Evolutionary conservation across 2,329 filamentous ascomycete genomes (phyloP), one percentile per base, ranked within the genome.

Genomic region (Tolypocladium nubicola): DNA sequence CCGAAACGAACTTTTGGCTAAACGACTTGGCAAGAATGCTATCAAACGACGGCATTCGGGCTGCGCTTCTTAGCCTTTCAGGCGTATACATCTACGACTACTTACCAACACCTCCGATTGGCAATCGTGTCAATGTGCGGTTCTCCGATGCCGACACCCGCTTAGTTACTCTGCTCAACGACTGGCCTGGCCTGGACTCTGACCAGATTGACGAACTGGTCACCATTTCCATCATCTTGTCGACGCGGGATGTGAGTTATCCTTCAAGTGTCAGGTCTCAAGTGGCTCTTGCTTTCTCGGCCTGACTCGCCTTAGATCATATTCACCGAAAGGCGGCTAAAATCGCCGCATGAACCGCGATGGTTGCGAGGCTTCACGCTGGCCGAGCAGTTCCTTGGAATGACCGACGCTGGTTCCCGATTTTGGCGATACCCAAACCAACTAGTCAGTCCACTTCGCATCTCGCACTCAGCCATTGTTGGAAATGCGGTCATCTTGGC

Each of bases 41-140:
- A 23, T 64, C 68, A 26, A 67, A 65, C 30, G 58, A 62, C 14
- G 71, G 71, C 21, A 69, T 75, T 8, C 62, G 66, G 3, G 63
- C 67, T 33, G 73, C 73, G 8, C 73, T 75, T n/a, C 70, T 73
- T 43, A 72, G 72, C 33, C 64, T 75, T 3, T 71, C 72, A 3
- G 72, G 72, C 1, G 68, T 74, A 0, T 75, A 75, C 39, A 70
- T 75, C 7, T 73, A 73, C 57, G 73, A 75, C 57, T 75, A 75
- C 43, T 56, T 68, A 13, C 71, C 71, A 0, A 62, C 67, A 35
- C 65, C 69, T 7, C 60, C 59, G 6, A 63, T 75, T 11, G 64
- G 66, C 19, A 61, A 61, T 14, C 64, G 67, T 14, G 68, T 73
- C 55, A 74, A 73, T 43, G 56, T 66, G 19, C 65, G 65, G n/a